These are phyloP conservation scores for Drosera capensis DNA, from an alignment of 148 eudicot genomes.

Conservation along the genomic window DNA sequence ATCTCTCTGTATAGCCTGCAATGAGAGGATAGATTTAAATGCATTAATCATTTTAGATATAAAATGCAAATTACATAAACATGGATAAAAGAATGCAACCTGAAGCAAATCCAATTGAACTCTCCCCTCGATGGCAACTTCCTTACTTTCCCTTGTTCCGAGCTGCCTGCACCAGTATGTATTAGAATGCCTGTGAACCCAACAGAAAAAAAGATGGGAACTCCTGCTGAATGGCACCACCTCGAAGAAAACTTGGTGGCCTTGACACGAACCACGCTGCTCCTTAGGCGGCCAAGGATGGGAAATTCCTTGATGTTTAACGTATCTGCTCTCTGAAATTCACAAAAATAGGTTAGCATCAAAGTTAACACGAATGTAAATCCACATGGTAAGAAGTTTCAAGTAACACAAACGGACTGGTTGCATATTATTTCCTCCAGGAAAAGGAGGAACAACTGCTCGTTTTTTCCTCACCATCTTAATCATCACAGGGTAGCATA, in stretches of 20 bases:
- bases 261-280: slow-evolving; percentile 80
- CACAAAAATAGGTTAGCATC: not conserved
- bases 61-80: not conserved
- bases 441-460: not conserved
- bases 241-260: slow-evolving; percentile 92
- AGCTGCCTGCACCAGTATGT: slow-evolving; percentile 44
- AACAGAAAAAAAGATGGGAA: not conserved
- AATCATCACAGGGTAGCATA: not conserved
- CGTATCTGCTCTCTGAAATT: slow-evolving; percentile 62
- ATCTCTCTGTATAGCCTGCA: slow-evolving; percentile 91
- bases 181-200: not conserved
- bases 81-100: slow-evolving; percentile 25
- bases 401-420: not conserved
- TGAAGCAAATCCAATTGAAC: slow-evolving; percentile 93
- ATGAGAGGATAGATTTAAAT: slow-evolving; percentile 3
- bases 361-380: not conserved
- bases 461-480: not conserved
- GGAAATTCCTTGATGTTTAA: slow-evolving; percentile 81
- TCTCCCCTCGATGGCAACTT: slow-evolving; percentile 84
- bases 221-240: slow-evolving; percentile 14
- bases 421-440: not conserved
- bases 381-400: not conserved
- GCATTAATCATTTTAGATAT: not conserved
- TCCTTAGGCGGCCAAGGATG: slow-evolving; percentile 79
- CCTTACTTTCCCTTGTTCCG: slow-evolving; percentile 96